Percentiles rank a stretch among this genome's conserved stretches.
Evolutionary conservation across 805 yeast genomes (phyloP).

Genomic region (Ogataea nonfermentans): DNA sequence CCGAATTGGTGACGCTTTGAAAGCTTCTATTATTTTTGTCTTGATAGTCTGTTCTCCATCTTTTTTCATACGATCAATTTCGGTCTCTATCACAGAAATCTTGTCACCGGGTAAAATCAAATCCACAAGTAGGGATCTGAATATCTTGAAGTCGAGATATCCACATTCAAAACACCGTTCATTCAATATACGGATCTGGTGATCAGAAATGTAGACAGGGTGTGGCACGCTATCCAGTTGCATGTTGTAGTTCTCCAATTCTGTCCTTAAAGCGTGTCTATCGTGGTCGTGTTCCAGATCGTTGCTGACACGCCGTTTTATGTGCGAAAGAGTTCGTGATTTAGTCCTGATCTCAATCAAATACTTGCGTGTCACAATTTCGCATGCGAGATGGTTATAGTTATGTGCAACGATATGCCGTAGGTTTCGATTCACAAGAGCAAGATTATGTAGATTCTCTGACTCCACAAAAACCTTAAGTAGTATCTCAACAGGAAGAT

Average conservation of each 20-base stretch:
- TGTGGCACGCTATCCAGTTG: background rate
- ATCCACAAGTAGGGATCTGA: slow-evolving; percentile 10
- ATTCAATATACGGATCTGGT: slow-evolving; percentile 13
- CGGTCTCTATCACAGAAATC: background rate
- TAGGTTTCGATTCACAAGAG: slow-evolving; percentile 8
- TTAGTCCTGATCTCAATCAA: slow-evolving; percentile 3
- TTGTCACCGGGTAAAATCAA: slow-evolving; percentile 7
- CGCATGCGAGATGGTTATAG: slow-evolving; percentile 6
- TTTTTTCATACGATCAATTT: slow-evolving; percentile 2
- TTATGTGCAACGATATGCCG: slow-evolving; percentile 11
- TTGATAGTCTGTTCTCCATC: background rate
- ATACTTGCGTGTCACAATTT: slow-evolving; percentile 11
- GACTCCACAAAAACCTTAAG: slow-evolving; percentile 18
- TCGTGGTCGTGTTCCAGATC: slow-evolving; percentile 21
- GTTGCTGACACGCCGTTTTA: slow-evolving; percentile 21
- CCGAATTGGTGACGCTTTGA: slow-evolving; percentile 2
- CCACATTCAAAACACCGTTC: slow-evolving; percentile 5
- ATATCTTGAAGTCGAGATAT: slow-evolving; percentile 5
- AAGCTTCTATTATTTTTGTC: background rate
- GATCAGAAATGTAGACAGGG: slow-evolving; percentile 9
- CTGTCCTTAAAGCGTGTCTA: slow-evolving; percentile 20
- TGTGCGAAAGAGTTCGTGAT: slow-evolving; percentile 6
- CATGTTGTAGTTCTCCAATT: slow-evolving; percentile 10
- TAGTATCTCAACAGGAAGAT: slow-evolving; percentile 24
- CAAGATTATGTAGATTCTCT: slow-evolving; percentile 11